Evolutionary conservation across 345 rosid genomes (phyloP).

Genomic region (Eucalyptus marginata): DNA sequence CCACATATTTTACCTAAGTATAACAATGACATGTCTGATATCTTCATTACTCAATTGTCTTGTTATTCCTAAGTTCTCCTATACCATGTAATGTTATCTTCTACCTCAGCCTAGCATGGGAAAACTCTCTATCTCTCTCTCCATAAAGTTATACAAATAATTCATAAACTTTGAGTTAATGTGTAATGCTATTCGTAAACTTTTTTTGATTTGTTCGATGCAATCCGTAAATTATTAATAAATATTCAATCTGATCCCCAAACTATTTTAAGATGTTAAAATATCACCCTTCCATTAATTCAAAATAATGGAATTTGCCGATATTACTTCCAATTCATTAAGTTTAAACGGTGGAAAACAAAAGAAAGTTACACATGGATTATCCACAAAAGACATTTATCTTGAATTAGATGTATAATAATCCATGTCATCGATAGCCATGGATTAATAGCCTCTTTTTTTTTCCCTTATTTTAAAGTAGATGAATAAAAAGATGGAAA

Average conservation of each 20-base stretch:
- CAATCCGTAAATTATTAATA: not conserved
- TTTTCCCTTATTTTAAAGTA: not conserved
- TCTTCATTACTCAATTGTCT: not conserved
- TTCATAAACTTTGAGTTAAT: not conserved
- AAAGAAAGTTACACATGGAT: not conserved
- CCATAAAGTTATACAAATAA: not conserved
- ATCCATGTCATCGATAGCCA: not conserved
- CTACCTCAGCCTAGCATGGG: not conserved
- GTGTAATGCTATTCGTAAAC: rapidly evolving
- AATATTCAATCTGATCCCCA: rapidly evolving
- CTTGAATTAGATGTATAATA: not conserved
- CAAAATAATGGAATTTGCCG: rapidly evolving
- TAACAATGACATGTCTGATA: not conserved
- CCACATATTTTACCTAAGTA: not conserved
- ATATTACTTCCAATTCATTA: not conserved
- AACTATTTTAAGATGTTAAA: not conserved
- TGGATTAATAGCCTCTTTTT: not conserved
- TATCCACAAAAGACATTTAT: not conserved
- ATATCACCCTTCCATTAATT: not conserved
- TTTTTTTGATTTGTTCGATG: rapidly evolving
- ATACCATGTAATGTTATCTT: not conserved
- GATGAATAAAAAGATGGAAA: not conserved
- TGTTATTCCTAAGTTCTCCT: not conserved
- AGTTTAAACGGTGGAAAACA: not conserved
- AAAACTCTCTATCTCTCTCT: not conserved